Evolutionary conservation across 352 stramenopile species (phyloP).

Genomic region (Nothophytophthora sp.): DNA sequence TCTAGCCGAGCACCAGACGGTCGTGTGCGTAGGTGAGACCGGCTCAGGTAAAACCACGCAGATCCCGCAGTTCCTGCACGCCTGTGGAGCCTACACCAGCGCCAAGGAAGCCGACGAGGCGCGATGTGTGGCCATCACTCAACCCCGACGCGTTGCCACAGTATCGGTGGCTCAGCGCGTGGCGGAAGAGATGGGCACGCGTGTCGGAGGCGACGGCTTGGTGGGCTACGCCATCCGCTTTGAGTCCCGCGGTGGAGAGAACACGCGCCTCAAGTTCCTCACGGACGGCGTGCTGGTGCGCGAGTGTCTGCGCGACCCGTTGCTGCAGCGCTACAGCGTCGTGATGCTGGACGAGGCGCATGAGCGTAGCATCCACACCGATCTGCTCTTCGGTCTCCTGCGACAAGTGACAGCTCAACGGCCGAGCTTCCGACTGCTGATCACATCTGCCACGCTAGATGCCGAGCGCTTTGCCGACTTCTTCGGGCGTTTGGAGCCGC

Average conservation of each 20-base stretch:
- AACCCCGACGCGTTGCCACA: constrained; percentile 96
- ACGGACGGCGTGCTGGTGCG: constrained; percentile 83
- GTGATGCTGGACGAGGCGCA: constrained; percentile 98
- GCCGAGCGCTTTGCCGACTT: constrained; percentile 87
- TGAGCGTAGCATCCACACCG: constrained; percentile 97
- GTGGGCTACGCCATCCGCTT: constrained; percentile 99
- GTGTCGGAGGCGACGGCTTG: constrained; percentile 27
- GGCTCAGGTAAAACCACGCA: constrained; percentile 97
- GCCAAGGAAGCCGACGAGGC: constrained; percentile 11
- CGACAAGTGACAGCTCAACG: constrained; percentile 67
- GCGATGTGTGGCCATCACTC: constrained; percentile 80
- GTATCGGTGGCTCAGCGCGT: constrained; percentile 98
- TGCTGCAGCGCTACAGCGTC: constrained; percentile 81
- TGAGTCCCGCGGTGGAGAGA: constrained; percentile 85
- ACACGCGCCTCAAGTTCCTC: constrained; percentile 84
- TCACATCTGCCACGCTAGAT: constrained; percentile 94
- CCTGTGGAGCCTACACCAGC: constrained; percentile 34
- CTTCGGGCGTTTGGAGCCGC: constrained; percentile 43
- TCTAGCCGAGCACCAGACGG: constrained; percentile 51
- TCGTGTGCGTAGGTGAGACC: constrained; percentile 93
- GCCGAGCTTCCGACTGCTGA: constrained; percentile 91
- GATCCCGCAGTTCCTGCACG: constrained; percentile 70
- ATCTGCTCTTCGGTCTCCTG: constrained; percentile 97
- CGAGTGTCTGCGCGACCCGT: constrained; percentile 77
- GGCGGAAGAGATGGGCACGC: constrained; percentile 93